Conservation (phyloP, 2,329 filamentous ascomycete genomes). For the Phoma sp. region DNA sequence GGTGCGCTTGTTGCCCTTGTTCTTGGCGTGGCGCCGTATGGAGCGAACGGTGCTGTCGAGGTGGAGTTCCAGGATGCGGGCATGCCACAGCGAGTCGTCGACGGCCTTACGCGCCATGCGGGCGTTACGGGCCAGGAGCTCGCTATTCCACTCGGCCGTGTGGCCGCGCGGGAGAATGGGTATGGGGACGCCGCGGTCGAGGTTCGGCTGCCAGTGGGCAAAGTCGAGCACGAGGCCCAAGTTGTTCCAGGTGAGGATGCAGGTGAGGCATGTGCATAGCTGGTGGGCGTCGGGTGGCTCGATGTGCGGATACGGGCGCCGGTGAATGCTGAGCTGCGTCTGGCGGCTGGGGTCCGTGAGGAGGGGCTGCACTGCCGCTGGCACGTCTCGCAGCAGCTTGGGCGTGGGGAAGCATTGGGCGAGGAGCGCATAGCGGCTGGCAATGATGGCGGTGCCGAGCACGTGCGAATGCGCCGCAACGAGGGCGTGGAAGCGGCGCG, state of each 20-base stretch:
- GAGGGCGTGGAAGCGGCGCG: constrained; percentile 52
- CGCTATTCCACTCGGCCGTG: constrained; percentile 58
- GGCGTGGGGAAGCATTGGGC: constrained; percentile 61
- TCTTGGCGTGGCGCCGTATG: constrained; percentile 56
- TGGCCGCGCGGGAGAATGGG: constrained; percentile 59
- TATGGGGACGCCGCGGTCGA: constrained; percentile 60
- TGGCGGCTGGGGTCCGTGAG: constrained; percentile 54
- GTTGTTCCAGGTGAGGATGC: constrained; percentile 63
- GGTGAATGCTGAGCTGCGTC: constrained; percentile 54
- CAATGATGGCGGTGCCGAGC: constrained; percentile 55
- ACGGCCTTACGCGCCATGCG: constrained; percentile 56
- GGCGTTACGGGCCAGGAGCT: constrained; percentile 54
- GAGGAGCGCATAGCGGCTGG: constrained; percentile 58
- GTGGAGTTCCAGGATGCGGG: constrained; percentile 57
- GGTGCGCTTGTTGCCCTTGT: constrained; percentile 56
- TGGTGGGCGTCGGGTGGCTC: constrained; percentile 52
- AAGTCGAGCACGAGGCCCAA: constrained; percentile 63
- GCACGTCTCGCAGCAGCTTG: constrained; percentile 51
- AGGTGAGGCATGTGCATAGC: constrained; percentile 65
- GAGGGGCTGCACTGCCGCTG: constrained; percentile 44
- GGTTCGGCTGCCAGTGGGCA: constrained; percentile 60
- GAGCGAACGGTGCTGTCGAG: constrained; percentile 55
- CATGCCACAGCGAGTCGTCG: constrained; percentile 58
- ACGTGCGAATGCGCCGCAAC: constrained; percentile 53
- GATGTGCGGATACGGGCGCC: constrained; percentile 61